Base-by-base conservation (phyloP, 2,329 filamentous ascomycete species). In the Arthrobotrys musiformis region DNA sequence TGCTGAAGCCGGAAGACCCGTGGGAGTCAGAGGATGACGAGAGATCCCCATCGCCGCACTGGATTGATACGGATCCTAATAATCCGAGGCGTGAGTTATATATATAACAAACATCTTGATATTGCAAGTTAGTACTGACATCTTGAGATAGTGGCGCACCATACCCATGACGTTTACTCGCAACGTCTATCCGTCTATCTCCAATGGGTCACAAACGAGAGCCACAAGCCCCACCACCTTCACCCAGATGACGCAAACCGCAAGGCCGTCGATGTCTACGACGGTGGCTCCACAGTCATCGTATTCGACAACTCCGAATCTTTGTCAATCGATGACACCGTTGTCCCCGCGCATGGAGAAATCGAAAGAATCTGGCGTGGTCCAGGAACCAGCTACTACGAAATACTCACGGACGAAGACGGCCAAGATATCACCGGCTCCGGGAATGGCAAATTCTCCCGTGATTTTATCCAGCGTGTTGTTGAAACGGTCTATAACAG, bases 331-430 rank as follows among this genome's bases (percentile, higher is more conserved):
- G 83, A 85, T 40, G 85, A 88, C 78, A 88, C 86, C 0, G 78
- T 88, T 8, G 85, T 88, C 19, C 82, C 85, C 1, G 86, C 86
- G 2, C 83, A 86, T 13, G 84, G 86, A 50, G 85, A 87, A 70
- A 84, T 86, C 56, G 87, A 88, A 80, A 83, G 83, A n/a, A 83
- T 85, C n/a, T 88, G 87, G 86, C 84, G 86, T 7, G 82, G 86
- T 4, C 81, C 88, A 4, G 86, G 86, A 70, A 82, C 87, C 0
- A 83, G 83, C 1, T 83, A 84, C 33, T 84, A 85, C 58, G 82
- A 82, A 13, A 82, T 83, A 0, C 83, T 83, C 50, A 85, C 86
- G 52, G 83, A 85, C 2, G 80, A 81, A 8, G 81, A 87, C 13
- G 84, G 81, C 83, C 3, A 84, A 86, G 86, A 87, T 70, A 85